phyloP scores from a whole-genome alignment of 1,284 basidiomycete genomes.

The Austropuccinia psidii region DNA sequence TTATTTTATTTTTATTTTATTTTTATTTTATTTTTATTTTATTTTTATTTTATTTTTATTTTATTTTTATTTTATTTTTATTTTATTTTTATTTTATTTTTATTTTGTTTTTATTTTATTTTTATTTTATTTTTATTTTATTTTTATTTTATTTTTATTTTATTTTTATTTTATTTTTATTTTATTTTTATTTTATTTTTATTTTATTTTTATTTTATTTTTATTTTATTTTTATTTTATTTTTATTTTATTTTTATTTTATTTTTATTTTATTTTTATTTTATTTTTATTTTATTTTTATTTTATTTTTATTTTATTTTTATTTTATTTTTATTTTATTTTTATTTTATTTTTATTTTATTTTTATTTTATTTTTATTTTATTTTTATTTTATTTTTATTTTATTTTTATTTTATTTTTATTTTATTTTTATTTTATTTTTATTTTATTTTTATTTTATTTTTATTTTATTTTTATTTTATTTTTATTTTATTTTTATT shows the following conservation, averaged over 20 bases:
- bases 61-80: not conserved
- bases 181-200: not conserved
- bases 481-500: not conserved
- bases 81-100: not conserved
- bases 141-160: not conserved
- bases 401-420: not conserved
- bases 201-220: not conserved
- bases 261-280: not conserved
- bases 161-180: not conserved
- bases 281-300: not conserved
- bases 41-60: not conserved
- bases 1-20: not conserved
- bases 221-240: not conserved
- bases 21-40: not conserved
- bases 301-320: not conserved
- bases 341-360: not conserved
- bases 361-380: not conserved
- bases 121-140: not conserved
- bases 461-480: not conserved
- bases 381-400: not conserved
- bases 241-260: not conserved
- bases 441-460: not conserved
- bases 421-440: not conserved
- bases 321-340: constrained; percentile 1
- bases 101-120: not conserved